Evolutionary conservation across 495 filamentous ascomycete species (phyloP).

Genomic region (Penicillium herquei): DNA sequence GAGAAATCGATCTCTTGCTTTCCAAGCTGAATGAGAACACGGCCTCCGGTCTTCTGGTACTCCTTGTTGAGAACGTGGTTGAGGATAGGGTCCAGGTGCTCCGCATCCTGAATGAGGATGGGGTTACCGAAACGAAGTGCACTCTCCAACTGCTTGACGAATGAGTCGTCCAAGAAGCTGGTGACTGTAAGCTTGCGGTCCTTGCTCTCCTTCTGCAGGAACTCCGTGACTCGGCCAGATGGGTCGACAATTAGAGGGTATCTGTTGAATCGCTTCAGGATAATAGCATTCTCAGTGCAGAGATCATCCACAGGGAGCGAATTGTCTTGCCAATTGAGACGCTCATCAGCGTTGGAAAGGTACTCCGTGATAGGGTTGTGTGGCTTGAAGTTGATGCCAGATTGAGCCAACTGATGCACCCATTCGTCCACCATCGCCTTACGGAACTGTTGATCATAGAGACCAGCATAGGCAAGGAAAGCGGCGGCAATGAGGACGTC

Average conservation of each 20-base stretch:
- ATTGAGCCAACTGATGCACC: slow-evolving; percentile 85
- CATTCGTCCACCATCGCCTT: slow-evolving; percentile 98
- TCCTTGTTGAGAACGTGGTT: slow-evolving; percentile 99
- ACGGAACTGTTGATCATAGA: slow-evolving; percentile 96
- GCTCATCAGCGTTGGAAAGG: slow-evolving; percentile 92
- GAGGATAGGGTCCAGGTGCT: slow-evolving; percentile 93
- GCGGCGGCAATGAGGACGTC: slow-evolving; percentile 93
- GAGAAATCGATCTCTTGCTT: slow-evolving; percentile 99
- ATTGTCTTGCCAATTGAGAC: slow-evolving; percentile 90
- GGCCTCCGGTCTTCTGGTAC: slow-evolving; percentile 98
- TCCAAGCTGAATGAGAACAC: slow-evolving; percentile 95
- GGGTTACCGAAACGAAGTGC: slow-evolving; percentile 96
- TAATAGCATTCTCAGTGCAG: slow-evolving; percentile 97
- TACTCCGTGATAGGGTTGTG: slow-evolving; percentile 96
- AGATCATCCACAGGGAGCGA: slow-evolving; percentile 98
- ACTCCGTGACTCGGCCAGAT: slow-evolving; percentile 89
- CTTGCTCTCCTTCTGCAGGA: slow-evolving; percentile 89
- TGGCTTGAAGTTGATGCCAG: slow-evolving; percentile 86
- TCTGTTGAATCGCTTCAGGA: slow-evolving; percentile 94
- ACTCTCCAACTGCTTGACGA: slow-evolving; percentile 96
- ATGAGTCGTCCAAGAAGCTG: slow-evolving; percentile 96
- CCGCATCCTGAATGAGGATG: slow-evolving; percentile 97
- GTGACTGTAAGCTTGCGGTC: slow-evolving; percentile 93
- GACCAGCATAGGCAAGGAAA: slow-evolving; percentile 96
- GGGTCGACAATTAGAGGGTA: slow-evolving; percentile 99